A percentile compares a stretch with the other conserved stretches of the same genome.
Evolutionary conservation across 768 basidiomycete genomes (phyloP).

Genomic region (Amanita fuliginea): DNA sequence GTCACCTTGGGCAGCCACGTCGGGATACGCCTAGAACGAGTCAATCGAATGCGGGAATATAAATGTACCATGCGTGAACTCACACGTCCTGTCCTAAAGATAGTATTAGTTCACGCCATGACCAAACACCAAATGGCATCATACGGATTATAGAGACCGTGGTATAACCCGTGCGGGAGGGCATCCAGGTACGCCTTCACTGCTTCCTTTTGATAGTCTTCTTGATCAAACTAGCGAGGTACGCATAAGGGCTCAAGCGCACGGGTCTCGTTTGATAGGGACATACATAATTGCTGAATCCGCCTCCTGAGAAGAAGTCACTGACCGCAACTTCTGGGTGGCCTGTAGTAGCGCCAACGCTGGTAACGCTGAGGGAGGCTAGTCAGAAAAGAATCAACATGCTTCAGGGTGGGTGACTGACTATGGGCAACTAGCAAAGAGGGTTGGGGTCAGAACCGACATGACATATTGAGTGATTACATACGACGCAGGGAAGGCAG

Average conservation of each 20-base stretch:
- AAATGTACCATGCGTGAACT: conserved; percentile 7
- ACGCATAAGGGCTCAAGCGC: background rate
- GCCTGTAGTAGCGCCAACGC: conserved; percentile 50
- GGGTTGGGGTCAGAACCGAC: conserved; percentile 5
- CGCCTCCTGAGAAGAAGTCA: conserved; percentile 56
- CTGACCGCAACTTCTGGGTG: conserved; percentile 42
- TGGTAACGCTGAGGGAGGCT: conserved; percentile 38
- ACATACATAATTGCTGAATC: conserved; percentile 58
- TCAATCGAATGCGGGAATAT: background rate
- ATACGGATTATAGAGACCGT: conserved; percentile 45
- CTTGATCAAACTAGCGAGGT: conserved; percentile 12
- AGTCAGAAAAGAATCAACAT: background rate
- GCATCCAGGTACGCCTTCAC: conserved; percentile 27
- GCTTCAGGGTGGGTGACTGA: conserved; percentile 15
- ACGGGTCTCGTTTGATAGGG: background rate
- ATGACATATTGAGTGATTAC: conserved; percentile 17
- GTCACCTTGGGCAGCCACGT: conserved; percentile 48
- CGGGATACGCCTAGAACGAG: conserved; percentile 38
- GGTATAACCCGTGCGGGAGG: conserved; percentile 29
- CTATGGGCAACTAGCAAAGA: conserved; percentile 30
- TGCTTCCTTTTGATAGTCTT: conserved; percentile 29
- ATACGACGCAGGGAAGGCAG: conserved; percentile 46
- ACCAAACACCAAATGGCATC: conserved; percentile 10
- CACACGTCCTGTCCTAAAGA: conserved; percentile 39
- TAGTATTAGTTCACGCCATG: background rate